Evolutionary conservation across 768 basidiomycete genomes (phyloP).

Genomic region (Tulasnella sp.): DNA sequence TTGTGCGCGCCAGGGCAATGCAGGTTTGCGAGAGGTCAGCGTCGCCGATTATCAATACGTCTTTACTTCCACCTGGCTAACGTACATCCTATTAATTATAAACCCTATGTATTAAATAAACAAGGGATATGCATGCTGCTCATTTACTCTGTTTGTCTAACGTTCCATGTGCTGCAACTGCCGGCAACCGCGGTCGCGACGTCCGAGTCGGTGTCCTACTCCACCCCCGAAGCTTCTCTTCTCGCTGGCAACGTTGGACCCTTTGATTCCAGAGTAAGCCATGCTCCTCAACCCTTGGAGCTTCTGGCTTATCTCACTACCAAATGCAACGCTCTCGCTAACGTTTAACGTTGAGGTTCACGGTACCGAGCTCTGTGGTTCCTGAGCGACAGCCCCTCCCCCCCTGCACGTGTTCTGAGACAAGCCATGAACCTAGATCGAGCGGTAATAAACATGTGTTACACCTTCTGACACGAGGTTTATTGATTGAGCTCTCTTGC

Average conservation of each 20-base stretch:
- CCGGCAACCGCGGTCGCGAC: slow-evolving; percentile 6
- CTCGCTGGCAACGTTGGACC: slow-evolving; percentile 10
- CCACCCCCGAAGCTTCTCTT: neutral
- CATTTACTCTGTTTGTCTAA: neutral
- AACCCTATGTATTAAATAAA: neutral
- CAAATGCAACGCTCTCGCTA: too few species aligned
- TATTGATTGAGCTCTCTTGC: too few species aligned
- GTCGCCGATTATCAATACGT: neutral
- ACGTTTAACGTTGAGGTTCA: too few species aligned
- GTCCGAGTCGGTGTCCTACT: neutral
- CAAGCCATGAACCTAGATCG: too few species aligned
- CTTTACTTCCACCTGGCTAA: neutral
- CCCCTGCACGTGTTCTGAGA: too few species aligned
- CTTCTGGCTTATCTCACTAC: too few species aligned
- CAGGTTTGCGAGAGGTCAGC: neutral
- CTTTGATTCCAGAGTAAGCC: neutral
- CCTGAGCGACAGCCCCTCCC: too few species aligned
- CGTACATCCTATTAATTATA: neutral
- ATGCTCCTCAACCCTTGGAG: too few species aligned
- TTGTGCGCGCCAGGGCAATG: neutral
- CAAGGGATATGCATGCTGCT: neutral
- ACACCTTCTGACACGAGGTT: too few species aligned
- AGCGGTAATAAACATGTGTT: too few species aligned
- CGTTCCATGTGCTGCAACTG: neutral
- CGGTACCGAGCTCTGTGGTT: too few species aligned